Conservation (phyloP, 2,329 filamentous ascomycete species). For the Pezicula carpinea region DNA sequence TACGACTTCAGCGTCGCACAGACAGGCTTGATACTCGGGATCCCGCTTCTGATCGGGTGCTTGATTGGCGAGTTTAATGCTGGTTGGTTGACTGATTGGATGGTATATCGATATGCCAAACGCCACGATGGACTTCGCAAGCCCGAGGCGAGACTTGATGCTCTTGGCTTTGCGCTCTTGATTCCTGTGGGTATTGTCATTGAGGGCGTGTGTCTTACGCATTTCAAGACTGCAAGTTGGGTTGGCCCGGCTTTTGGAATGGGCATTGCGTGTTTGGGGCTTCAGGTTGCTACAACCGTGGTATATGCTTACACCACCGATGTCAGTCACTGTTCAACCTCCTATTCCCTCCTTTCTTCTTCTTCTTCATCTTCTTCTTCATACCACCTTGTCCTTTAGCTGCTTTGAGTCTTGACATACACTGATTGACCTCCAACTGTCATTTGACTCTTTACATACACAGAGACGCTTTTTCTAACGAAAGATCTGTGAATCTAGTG, state of each 20-base stretch:
- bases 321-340: slow-evolving; percentile 9
- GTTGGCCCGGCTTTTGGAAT: slow-evolving; percentile 32
- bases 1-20: slow-evolving; percentile 22
- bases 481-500: slow-evolving; percentile 8
- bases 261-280: slow-evolving; percentile 29
- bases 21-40: slow-evolving; percentile 22
- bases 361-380: no score
- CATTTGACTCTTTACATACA: no score
- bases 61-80: slow-evolving; percentile 24
- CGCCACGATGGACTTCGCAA: slow-evolving; percentile 21
- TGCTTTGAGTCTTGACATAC: no score
- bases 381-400: no score
- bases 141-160: slow-evolving; percentile 30
- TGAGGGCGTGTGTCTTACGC: slow-evolving; percentile 20
- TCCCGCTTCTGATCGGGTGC: slow-evolving; percentile 22
- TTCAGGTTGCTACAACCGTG: slow-evolving; percentile 32
- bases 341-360: no score
- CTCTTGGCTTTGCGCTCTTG: slow-evolving; percentile 25
- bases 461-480: background rate
- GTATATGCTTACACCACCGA: slow-evolving; percentile 32
- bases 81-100: slow-evolving; percentile 25
- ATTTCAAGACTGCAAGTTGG: slow-evolving; percentile 29
- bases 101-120: slow-evolving; percentile 25
- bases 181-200: slow-evolving; percentile 24
- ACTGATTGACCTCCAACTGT: no score